These are phyloP conservation scores for Trypanosoma scelopori DNA, from an alignment of 208 protist species.

Conservation along the genomic window DNA sequence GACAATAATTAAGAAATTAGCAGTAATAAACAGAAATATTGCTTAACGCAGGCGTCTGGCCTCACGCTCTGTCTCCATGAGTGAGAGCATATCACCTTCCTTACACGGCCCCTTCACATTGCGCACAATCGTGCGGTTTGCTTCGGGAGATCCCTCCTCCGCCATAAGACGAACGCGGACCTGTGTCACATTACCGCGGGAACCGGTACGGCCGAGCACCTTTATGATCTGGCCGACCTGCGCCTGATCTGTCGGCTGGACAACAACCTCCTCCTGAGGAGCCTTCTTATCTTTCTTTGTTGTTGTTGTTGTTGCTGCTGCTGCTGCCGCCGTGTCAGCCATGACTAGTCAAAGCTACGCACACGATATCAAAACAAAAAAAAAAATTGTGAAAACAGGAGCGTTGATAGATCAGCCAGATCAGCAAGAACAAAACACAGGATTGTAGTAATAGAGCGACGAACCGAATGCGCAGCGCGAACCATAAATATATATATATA, in stretches of 20 bases:
- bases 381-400: neutral
- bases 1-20: slow-evolving; percentile 24
- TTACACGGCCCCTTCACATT: slow-evolving; percentile 99
- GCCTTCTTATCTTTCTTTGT: slow-evolving; percentile 90
- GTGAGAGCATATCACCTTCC: slow-evolving; percentile 98
- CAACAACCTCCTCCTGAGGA: slow-evolving; percentile 69
- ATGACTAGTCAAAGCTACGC: slow-evolving; percentile 26
- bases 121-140: slow-evolving; percentile 96
- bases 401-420: neutral
- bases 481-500: slow-evolving; percentile 2
- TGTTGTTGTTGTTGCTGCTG: slow-evolving; percentile 18
- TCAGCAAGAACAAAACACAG: neutral
- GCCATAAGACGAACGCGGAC: slow-evolving; percentile 96
- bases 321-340: slow-evolving; percentile 26
- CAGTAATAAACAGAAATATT: slow-evolving; percentile 42
- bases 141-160: slow-evolving; percentile 82
- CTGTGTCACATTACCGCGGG: slow-evolving; percentile 99
- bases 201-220: slow-evolving; percentile 99
- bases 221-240: slow-evolving; percentile 97
- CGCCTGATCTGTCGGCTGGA: slow-evolving; percentile 70
- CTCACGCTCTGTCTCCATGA: slow-evolving; percentile 99
- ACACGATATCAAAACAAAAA: neutral
- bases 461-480: neutral
- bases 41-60: slow-evolving; percentile 98
- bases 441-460: neutral